Conservation (phyloP, 352 stramenopile genomes). For the Phytopythium delawarense region DNA sequence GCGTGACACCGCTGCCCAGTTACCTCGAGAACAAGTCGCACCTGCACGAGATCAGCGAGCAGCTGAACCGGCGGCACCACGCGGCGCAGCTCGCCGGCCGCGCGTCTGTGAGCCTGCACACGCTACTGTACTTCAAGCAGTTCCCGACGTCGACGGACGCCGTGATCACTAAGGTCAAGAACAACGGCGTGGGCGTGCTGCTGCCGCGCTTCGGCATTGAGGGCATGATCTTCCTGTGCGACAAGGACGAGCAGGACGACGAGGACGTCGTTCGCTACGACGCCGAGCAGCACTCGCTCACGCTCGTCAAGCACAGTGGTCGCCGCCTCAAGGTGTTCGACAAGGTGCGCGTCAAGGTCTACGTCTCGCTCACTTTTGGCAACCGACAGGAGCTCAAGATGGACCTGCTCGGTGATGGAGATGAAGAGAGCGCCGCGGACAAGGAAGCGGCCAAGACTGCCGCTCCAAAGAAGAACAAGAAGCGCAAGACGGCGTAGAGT, state of each 20-base stretch:
- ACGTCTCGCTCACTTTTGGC: conserved; percentile 68
- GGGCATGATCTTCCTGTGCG: conserved; percentile 90
- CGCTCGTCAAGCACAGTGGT: conserved; percentile 42
- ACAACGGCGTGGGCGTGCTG: conserved; percentile 94
- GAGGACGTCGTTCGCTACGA: conserved; percentile 57
- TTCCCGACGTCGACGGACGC: conserved; percentile 81
- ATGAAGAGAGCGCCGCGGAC: conserved; percentile 13
- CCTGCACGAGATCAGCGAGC: conserved; percentile 94
- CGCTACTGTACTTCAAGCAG: conserved; percentile 96
- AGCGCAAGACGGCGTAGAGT: conserved; percentile 1
- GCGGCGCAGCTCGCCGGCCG: conserved; percentile 95
- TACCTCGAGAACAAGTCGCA: conserved; percentile 93
- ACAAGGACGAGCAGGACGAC: conserved; percentile 63
- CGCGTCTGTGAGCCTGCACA: conserved; percentile 96
- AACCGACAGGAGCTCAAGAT: conserved; percentile 86
- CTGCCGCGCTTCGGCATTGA: conserved; percentile 99
- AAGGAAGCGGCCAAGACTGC: background rate
- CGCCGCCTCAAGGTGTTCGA: conserved; percentile 78
- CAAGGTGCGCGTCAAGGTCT: conserved; percentile 74
- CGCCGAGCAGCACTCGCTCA: conserved; percentile 49
- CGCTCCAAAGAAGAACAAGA: background rate
- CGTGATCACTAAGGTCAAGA: conserved; percentile 95
- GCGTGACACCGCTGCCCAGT: conserved; percentile 92
- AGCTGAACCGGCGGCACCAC: conserved; percentile 97
- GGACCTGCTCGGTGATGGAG: conserved; percentile 56